These are phyloP conservation scores for Cystobasidium sp. DNA, from an alignment of 1,284 basidiomycete species.

Conservation along the genomic window DNA sequence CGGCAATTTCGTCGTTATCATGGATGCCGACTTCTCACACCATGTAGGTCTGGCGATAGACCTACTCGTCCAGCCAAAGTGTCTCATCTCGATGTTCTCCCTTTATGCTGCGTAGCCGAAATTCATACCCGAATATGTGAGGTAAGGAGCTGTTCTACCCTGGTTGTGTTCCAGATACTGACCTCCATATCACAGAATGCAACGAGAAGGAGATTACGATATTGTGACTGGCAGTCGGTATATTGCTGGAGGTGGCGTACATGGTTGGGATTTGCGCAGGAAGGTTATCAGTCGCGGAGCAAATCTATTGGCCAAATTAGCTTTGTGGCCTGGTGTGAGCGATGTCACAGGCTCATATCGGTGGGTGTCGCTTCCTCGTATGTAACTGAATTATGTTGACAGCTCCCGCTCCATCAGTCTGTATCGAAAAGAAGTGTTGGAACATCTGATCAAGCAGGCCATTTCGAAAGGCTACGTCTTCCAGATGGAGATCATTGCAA, in stretches of 20 bases:
- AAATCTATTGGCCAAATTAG: constrained; percentile 81
- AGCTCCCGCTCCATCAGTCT: constrained; percentile 61
- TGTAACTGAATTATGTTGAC: neutral
- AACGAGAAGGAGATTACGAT: constrained; percentile 78
- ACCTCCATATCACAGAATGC: constrained; percentile 62
- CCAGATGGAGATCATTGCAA: constrained; percentile 97
- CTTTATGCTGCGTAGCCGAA: constrained; percentile 66
- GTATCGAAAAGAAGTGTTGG: constrained; percentile 75
- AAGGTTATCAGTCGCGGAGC: constrained; percentile 84
- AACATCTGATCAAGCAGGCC: constrained; percentile 78
- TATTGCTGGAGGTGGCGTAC: constrained; percentile 69
- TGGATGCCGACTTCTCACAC: constrained; percentile 95
- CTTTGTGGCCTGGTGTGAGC: constrained; percentile 78
- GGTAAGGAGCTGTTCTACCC: constrained; percentile 59
- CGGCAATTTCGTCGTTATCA: constrained; percentile 93
- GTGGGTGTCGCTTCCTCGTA: constrained; percentile 58
- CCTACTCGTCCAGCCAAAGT: too few species aligned
- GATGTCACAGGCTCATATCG: constrained; percentile 86
- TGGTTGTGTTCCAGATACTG: constrained; percentile 20
- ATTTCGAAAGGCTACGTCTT: constrained; percentile 90
- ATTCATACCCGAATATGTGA: constrained; percentile 85
- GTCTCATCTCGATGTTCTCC: neutral
- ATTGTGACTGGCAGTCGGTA: constrained; percentile 94
- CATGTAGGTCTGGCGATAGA: constrained; percentile 65
- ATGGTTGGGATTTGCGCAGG: constrained; percentile 86